phyloP scores from a whole-genome alignment of 371 early-diverging fungal species.

The Basidiobolus meristosporus region DNA sequence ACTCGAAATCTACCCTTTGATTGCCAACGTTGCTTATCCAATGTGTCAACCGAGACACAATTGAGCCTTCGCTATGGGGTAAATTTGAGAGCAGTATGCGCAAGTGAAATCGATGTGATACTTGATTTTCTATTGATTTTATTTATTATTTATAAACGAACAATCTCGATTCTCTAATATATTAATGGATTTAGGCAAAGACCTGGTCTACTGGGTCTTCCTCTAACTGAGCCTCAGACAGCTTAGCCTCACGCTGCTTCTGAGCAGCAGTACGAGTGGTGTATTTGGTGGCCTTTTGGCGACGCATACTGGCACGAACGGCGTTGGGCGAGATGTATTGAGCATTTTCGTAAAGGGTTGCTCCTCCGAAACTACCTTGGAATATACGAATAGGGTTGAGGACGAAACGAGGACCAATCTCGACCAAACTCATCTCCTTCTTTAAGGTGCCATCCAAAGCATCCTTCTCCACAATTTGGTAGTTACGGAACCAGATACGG shows the following conservation, averaged over 20 bases:
- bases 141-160: no score
- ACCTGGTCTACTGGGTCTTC: constrained; percentile 1
- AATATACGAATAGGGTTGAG: constrained; percentile 83
- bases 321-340: constrained; percentile 19
- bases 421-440: constrained; percentile 45
- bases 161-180: no score
- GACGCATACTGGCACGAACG: not conserved
- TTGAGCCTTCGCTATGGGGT: no score
- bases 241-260: not conserved
- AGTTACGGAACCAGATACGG: constrained; percentile 90
- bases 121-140: no score
- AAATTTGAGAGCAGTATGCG: no score
- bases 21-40: no score
- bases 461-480: constrained; percentile 50
- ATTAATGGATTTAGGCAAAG: not conserved
- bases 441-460: constrained; percentile 9
- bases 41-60: no score
- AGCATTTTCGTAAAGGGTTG: constrained; percentile 76
- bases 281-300: not conserved
- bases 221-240: not conserved
- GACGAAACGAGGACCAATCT: constrained; percentile 96
- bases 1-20: no score
- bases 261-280: not conserved
- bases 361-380: constrained; percentile 85
- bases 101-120: no score